Evolutionary conservation across 2,329 filamentous ascomycete species (phyloP), one percentile per base, ranked within the genome.

Genomic region (Fusarium siculi): DNA sequence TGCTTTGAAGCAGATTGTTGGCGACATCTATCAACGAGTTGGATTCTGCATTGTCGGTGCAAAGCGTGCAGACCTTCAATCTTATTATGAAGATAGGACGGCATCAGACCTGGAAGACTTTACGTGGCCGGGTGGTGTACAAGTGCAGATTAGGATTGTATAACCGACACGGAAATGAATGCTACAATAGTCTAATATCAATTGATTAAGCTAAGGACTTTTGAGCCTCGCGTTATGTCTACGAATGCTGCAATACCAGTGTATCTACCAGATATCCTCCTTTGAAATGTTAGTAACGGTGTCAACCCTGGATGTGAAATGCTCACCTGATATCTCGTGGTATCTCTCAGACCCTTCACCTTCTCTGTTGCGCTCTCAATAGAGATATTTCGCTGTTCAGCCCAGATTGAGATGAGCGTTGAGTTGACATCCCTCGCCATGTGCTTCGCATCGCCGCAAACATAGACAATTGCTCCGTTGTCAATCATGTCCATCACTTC

Each of bases 251-350:
- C 6, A 5, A 2, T 28, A 8, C 2, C 4, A 2, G 9, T 7
- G 0, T 5, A n/a, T 32, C 19, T 60, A 60, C 57, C 57, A 60
- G 15, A 60, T 60, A 14, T 60, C 57, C 23, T 60, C 57, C 57
- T 59, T 18, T 10, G 6, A 40, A 4, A 2, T 19, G 7, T 59
- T n/a, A 59, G 34, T 28, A 18, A 59, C 4, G 4, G 9, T 6
- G 0, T 16, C 23, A 19, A 12, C 3, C 2, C 2, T 11, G 2
- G 19, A 7, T 4, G 2, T 9, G 18, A 7, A 21, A 16, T 40
- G 9, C 56, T 32, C 39, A 59, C 56, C 34, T 60, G 57, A 4
- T 60, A 60, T 18, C 47, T 4, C 1, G 28, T 19, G 2, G 15
- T 36, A 2, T 60, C 47, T 0, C 57, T 60, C 12, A 60, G 7